Percentiles rank a stretch among this genome's conserved stretches.
Evolutionary conservation across 495 filamentous ascomycete genomes (phyloP).

Genomic region (Penicillium tannophilum): DNA sequence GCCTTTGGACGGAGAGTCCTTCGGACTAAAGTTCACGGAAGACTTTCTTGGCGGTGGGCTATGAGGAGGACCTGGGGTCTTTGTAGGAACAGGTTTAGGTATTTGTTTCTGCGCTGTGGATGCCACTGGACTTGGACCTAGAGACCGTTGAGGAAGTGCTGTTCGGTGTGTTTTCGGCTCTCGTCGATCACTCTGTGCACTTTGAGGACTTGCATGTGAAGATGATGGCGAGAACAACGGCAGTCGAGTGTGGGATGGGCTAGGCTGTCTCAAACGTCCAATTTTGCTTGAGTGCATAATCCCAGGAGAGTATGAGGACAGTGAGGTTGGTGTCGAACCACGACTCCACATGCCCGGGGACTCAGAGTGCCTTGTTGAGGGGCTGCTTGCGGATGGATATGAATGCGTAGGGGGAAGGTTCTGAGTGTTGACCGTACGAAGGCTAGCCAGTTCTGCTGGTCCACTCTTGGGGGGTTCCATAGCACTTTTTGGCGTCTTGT

Average conservation of each 20-base stretch:
- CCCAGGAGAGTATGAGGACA: slow-evolving; percentile 93
- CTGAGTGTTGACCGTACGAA: slow-evolving; percentile 54
- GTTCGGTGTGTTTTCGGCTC: slow-evolving; percentile 62
- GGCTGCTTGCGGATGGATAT: slow-evolving; percentile 72
- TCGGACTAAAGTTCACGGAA: slow-evolving; percentile 54
- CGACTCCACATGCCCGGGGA: slow-evolving; percentile 89
- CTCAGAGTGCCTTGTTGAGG: slow-evolving; percentile 91
- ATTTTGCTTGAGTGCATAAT: slow-evolving; percentile 63
- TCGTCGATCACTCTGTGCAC: slow-evolving; percentile 64
- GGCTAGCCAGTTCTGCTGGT: slow-evolving; percentile 47
- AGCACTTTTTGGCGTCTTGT: slow-evolving; percentile 19
- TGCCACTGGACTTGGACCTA: slow-evolving; percentile 4
- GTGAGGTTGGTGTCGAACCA: slow-evolving; percentile 92
- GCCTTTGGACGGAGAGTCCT: slow-evolving; percentile 14
- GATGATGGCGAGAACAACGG: slow-evolving; percentile 56
- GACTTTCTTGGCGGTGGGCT: slow-evolving; percentile 67
- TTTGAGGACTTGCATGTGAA: slow-evolving; percentile 56
- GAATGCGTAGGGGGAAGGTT: slow-evolving; percentile 68
- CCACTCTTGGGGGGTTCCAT: slow-evolving; percentile 26
- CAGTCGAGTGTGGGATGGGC: slow-evolving; percentile 65
- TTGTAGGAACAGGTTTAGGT: not conserved
- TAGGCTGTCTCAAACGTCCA: slow-evolving; percentile 61
- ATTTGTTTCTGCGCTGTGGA: slow-evolving; percentile 3
- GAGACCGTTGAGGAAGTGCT: slow-evolving; percentile 32
- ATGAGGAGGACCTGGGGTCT: slow-evolving; percentile 46